These are phyloP conservation scores for Megacollybia platyphylla DNA, from an alignment of 1,284 basidiomycete species.

Conservation along the genomic window DNA sequence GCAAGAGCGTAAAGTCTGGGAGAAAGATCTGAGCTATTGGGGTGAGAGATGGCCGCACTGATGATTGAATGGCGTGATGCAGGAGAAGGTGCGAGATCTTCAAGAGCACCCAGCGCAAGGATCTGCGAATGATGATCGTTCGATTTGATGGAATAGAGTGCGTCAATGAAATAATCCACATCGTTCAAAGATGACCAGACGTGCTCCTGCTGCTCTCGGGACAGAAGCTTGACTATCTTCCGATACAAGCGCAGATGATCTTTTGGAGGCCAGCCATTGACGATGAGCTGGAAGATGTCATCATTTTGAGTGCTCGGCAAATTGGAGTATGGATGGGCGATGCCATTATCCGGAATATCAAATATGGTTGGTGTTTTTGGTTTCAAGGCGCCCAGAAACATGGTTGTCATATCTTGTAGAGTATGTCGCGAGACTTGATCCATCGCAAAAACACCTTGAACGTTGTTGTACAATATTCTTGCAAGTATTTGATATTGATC, in stretches of 20 bases:
- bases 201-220: not conserved
- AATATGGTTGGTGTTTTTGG: slow-evolving; percentile 6
- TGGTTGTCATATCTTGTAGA: slow-evolving; percentile 2
- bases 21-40: slow-evolving; percentile 4
- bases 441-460: slow-evolving; percentile 8
- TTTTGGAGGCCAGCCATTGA: slow-evolving; percentile 6
- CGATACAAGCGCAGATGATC: not conserved
- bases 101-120: not conserved
- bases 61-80: slow-evolving; percentile 7
- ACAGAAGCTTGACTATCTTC: not conserved
- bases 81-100: slow-evolving; percentile 5
- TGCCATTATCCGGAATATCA: slow-evolving; percentile 7
- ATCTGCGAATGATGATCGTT: not conserved
- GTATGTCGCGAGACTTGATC: slow-evolving; percentile 6
- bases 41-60: slow-evolving; percentile 1
- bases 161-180: not conserved
- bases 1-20: slow-evolving; percentile 6
- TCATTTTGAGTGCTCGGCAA: slow-evolving; percentile 8
- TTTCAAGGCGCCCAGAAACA: slow-evolving; percentile 7
- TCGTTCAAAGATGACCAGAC: not conserved
- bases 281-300: slow-evolving; percentile 7
- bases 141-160: slow-evolving; percentile 3
- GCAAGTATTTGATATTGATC: slow-evolving; percentile 7
- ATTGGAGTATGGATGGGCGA: slow-evolving; percentile 8
- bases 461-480: slow-evolving; percentile 6